phyloP scores from a whole-genome alignment of 2,329 filamentous ascomycete genomes.

The Gaeumannomyces sp. region DNA sequence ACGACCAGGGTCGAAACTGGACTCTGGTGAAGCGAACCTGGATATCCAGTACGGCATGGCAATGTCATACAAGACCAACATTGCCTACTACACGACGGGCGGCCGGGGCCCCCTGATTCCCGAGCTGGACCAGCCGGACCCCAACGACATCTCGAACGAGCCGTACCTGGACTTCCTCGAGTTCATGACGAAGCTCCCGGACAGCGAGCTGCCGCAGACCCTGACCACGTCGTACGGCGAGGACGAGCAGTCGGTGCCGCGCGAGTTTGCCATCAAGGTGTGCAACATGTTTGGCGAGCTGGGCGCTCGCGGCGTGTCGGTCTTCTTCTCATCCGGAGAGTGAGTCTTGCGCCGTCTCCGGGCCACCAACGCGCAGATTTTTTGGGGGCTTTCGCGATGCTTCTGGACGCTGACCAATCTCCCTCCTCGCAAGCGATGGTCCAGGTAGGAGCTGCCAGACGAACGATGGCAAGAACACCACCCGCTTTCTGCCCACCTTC shows the following conservation, averaged over 20 bases:
- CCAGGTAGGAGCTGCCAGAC: conserved; percentile 44
- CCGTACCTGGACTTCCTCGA: conserved; percentile 50
- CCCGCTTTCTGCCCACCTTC: conserved; percentile 54
- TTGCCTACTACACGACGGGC: conserved; percentile 38
- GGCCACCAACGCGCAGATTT: background rate
- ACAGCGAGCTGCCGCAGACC: conserved; percentile 44
- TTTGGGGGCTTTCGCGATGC: background rate
- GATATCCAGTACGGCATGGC: conserved; percentile 43
- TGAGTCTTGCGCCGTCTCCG: background rate
- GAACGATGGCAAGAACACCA: conserved; percentile 52
- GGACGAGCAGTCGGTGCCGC: conserved; percentile 48
- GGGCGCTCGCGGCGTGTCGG: conserved; percentile 42
- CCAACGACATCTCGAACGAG: conserved; percentile 39
- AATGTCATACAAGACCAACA: conserved; percentile 35
- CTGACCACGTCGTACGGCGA: conserved; percentile 56
- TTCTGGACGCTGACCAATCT: background rate
- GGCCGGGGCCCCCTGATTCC: conserved; percentile 30
- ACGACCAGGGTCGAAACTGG: conserved; percentile 33
- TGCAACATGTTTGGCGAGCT: conserved; percentile 49
- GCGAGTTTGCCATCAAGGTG: conserved; percentile 42
- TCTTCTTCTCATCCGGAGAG: conserved; percentile 47
- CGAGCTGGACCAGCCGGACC: conserved; percentile 27
- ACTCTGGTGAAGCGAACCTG: conserved; percentile 34
- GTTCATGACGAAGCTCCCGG: conserved; percentile 37
- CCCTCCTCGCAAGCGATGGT: conserved; percentile 26